A percentile compares a stretch with the other conserved stretches of the same genome.
These are phyloP conservation scores for Solanum hybrid DNA, from an alignment of 305 asterid species.

Conservation along the genomic window DNA sequence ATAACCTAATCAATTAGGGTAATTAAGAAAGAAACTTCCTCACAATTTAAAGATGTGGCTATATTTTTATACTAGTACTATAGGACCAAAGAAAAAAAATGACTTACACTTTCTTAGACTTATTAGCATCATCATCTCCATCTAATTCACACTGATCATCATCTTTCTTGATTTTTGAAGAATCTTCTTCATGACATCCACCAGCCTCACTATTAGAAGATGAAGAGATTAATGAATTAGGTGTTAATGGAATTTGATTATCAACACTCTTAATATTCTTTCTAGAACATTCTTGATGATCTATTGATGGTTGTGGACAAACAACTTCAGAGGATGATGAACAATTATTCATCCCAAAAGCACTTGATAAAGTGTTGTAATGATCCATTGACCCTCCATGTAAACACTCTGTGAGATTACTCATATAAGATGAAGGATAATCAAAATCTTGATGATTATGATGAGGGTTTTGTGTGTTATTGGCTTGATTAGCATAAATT, in stretches of 20 bases:
- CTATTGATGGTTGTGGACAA: neutral
- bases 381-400: slow-evolving; percentile 28
- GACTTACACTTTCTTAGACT: slow-evolving; percentile 54
- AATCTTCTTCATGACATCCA: slow-evolving; percentile 47
- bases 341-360: slow-evolving; percentile 27
- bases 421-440: slow-evolving; percentile 17
- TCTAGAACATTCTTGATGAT: slow-evolving; percentile 13
- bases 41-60: neutral
- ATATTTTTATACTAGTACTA: neutral
- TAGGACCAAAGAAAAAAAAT: neutral
- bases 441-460: neutral
- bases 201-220: slow-evolving; percentile 48
- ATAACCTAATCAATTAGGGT: neutral
- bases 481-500: slow-evolving; percentile 4
- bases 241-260: slow-evolving; percentile 24
- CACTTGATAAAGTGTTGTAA: slow-evolving; percentile 35
- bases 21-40: neutral
- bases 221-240: slow-evolving; percentile 35
- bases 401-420: slow-evolving; percentile 32
- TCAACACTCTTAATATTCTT: slow-evolving; percentile 3
- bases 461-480: slow-evolving; percentile 10
- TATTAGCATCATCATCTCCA: slow-evolving; percentile 30
- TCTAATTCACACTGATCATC: slow-evolving; percentile 24
- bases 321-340: slow-evolving; percentile 21
- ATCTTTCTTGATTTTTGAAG: slow-evolving; percentile 38